Conservation (phyloP, 192 early-diverging fungal species). For the Obelidium mucronatum region DNA sequence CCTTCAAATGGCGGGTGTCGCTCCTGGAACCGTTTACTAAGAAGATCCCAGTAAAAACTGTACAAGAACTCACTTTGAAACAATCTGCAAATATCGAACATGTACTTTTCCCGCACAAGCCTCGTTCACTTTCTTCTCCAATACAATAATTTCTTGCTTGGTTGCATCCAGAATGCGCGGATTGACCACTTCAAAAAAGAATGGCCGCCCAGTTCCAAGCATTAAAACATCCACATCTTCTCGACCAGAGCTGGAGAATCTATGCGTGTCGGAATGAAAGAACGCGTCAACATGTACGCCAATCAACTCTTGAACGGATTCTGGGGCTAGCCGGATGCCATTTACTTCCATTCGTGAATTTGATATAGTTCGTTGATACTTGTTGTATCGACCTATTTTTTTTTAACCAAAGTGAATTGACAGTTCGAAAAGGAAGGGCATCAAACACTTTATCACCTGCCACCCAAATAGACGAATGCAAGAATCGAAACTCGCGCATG, state of each 20-base stretch:
- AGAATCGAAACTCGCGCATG: constrained; percentile 40
- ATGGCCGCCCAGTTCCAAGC: constrained; percentile 92
- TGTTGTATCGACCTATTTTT: constrained; percentile 50
- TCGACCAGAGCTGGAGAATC: constrained; percentile 83
- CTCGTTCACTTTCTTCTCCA: constrained; percentile 48
- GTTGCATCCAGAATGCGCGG: constrained; percentile 58
- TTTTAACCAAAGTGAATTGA: background rate
- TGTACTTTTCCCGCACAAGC: constrained; percentile 40
- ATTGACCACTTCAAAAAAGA: constrained; percentile 88
- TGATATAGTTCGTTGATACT: constrained; percentile 68
- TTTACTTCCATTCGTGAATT: constrained; percentile 87
- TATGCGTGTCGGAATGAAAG: constrained; percentile 55
- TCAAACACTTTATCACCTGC: constrained; percentile 48
- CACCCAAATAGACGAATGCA: constrained; percentile 63
- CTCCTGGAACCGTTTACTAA: constrained; percentile 26
- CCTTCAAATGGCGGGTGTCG: constrained; percentile 50
- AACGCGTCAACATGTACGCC: constrained; percentile 32
- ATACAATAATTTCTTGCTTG: constrained; percentile 35
- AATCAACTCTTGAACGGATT: constrained; percentile 80
- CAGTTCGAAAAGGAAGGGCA: background rate
- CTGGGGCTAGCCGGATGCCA: constrained; percentile 70
- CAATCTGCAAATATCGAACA: constrained; percentile 46
- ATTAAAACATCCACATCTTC: constrained; percentile 97
- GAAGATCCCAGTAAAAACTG: constrained; percentile 7
- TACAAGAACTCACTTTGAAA: constrained; percentile 42